Evolutionary conservation across 2,329 filamentous ascomycete species (phyloP).

Genomic region (Fusarium acutatum): DNA sequence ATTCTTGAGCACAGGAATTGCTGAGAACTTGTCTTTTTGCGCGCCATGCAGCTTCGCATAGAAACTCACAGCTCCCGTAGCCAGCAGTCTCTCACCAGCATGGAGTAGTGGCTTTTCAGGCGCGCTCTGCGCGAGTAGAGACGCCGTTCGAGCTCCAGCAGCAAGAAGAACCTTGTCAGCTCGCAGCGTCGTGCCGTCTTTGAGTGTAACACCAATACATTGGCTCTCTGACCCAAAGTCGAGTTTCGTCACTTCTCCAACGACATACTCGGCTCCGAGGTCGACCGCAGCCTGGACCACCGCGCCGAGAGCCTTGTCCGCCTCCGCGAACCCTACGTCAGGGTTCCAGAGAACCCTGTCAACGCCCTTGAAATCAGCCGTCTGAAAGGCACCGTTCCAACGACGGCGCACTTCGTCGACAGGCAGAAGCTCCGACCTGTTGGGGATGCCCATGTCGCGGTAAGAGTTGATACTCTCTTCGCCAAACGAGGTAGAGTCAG

Average conservation of each 20-base stretch:
- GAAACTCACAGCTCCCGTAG: slow-evolving; percentile 62
- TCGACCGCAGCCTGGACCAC: slow-evolving; percentile 62
- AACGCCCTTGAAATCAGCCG: slow-evolving; percentile 64
- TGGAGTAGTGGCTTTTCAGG: slow-evolving; percentile 60
- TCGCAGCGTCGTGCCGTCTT: slow-evolving; percentile 54
- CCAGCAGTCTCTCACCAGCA: slow-evolving; percentile 61
- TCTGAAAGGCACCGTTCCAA: slow-evolving; percentile 65
- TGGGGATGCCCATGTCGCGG: slow-evolving; percentile 49
- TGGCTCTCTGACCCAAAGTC: slow-evolving; percentile 55
- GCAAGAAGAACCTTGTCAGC: slow-evolving; percentile 64
- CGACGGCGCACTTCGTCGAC: slow-evolving; percentile 62
- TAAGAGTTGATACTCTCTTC: slow-evolving; percentile 53
- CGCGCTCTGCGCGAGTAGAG: slow-evolving; percentile 61
- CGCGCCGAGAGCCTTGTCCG: slow-evolving; percentile 63
- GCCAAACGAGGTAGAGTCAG: slow-evolving; percentile 54
- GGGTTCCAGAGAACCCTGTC: slow-evolving; percentile 66
- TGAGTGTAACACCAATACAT: slow-evolving; percentile 60
- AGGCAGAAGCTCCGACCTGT: slow-evolving; percentile 52
- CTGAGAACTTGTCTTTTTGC: slow-evolving; percentile 57
- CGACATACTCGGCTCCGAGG: slow-evolving; percentile 64
- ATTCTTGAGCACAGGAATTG: slow-evolving; percentile 64
- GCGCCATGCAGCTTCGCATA: slow-evolving; percentile 49
- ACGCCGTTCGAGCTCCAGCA: slow-evolving; percentile 65
- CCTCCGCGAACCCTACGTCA: slow-evolving; percentile 67
- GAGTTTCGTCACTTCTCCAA: slow-evolving; percentile 58